These are phyloP conservation scores for Trichoderma oligosporum DNA, from an alignment of 2,329 filamentous ascomycete species.

Conservation along the genomic window DNA sequence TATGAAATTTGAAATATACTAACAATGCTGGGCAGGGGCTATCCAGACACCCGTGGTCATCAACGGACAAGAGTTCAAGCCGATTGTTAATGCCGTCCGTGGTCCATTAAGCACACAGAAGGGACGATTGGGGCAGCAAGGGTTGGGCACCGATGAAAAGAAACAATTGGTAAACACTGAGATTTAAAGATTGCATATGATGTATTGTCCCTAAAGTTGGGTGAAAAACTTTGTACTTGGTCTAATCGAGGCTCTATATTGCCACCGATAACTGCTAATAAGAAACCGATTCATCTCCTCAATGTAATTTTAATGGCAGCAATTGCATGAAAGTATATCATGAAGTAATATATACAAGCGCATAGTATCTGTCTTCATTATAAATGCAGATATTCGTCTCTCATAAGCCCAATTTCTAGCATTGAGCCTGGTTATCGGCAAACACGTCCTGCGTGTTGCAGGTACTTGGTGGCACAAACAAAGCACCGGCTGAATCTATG, in stretches of 20 bases:
- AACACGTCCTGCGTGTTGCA: neutral
- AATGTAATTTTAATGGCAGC: too few relatives aligned
- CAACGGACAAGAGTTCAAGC: constrained; percentile 7
- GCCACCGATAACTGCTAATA: too few relatives aligned
- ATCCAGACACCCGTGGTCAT: constrained; percentile 3
- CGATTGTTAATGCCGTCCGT: neutral
- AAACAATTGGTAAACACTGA: neutral
- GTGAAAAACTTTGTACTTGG: too few relatives aligned
- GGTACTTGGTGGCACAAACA: neutral
- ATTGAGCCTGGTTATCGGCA: neutral
- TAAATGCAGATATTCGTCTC: too few relatives aligned
- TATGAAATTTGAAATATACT: neutral
- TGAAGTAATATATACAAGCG: too few relatives aligned
- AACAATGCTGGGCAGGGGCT: neutral
- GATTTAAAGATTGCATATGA: neutral
- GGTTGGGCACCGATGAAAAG: neutral
- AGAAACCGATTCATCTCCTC: too few relatives aligned
- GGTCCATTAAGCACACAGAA: constrained; percentile 11
- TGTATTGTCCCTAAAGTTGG: too few relatives aligned
- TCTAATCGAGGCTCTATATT: too few relatives aligned
- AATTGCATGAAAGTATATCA: too few relatives aligned
- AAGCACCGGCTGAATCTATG: neutral
- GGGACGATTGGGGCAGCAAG: neutral
- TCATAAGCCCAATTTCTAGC: too few relatives aligned
- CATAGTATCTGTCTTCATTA: too few relatives aligned